A percentile compares a stretch with the other conserved stretches of the same genome.
These are phyloP conservation scores for Candida methanosorbosa DNA, from an alignment of 805 yeast species.

Conservation along the genomic window DNA sequence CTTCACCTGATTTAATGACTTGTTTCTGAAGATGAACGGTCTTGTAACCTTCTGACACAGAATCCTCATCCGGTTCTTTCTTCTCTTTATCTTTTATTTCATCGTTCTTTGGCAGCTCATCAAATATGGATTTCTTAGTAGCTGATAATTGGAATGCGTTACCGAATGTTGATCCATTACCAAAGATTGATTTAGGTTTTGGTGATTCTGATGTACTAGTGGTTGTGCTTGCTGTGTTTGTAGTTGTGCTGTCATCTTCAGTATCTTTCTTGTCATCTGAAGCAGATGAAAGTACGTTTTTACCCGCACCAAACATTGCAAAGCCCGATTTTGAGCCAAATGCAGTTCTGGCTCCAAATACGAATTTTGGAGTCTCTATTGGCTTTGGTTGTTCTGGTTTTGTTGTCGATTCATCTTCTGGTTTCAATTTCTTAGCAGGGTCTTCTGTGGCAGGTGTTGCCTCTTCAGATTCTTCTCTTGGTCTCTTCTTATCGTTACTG, in stretches of 20 bases:
- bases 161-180: slow-evolving; percentile 36
- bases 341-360: slow-evolving; percentile 45
- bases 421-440: no score
- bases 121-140: slow-evolving; percentile 50
- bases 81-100: slow-evolving; percentile 5
- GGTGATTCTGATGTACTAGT: slow-evolving; percentile 1
- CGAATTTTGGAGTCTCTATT: slow-evolving; percentile 34
- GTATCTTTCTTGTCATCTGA: neutral
- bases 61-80: slow-evolving; percentile 11
- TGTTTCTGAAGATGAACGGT: slow-evolving; percentile 55
- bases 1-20: slow-evolving; percentile 80
- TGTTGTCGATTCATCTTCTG: no score
- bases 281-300: slow-evolving; percentile 21
- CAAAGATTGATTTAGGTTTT: slow-evolving; percentile 26
- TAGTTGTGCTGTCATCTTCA: neutral
- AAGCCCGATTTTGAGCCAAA: slow-evolving; percentile 39
- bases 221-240: neutral
- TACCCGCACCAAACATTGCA: slow-evolving; percentile 20
- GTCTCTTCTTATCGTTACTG: no score
- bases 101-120: slow-evolving; percentile 15
- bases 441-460: no score
- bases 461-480: neutral
- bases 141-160: slow-evolving; percentile 49
- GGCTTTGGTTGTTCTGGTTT: slow-evolving; percentile 1
- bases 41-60: slow-evolving; percentile 27